Base-by-base conservation (phyloP, 2,329 filamentous ascomycete genomes). In the Fusarium sp. region DNA sequence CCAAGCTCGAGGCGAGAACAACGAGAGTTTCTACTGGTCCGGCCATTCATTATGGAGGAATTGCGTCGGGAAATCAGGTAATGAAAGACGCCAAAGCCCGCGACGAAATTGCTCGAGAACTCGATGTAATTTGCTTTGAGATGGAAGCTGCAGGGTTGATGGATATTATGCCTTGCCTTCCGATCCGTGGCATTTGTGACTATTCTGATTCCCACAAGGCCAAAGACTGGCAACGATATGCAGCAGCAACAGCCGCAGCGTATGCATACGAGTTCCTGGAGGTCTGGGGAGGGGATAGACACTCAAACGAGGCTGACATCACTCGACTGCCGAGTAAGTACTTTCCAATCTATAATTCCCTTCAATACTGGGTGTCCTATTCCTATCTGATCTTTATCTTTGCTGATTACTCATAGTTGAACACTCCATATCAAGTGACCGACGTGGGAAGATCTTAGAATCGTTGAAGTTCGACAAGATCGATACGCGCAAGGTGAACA, bases 151-250 rank as follows among this genome's bases (percentile, higher is more conserved):
- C 77, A 0, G 77, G 78, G 0, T 12, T 77, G 0, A 70, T 74
- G 68, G 68, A 71, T 18, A 46, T 72, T 1, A 71, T 80, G 3
- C 76, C 77, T 0, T 82, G 77, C 31, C 56, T 83, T 0, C 72
- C 79, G 0, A 78, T 83, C n/a, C 75, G 79, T 20, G 80, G 80
- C 0, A 80, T 83, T 0, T 83, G 77, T 23, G 78, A 82, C 46
- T 83, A 82, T 81, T 58, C 57, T 1, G 57, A 61, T 10, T 33
- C 57, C 0, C 57, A 61, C 5, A 61, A 61, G 15, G 18, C 21
- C 2, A 58, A 61, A 2, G 24, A 28, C 1, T 61, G 44, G 43
- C 57, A 61, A 16, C n/a, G 35, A 0, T 61, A 61, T 23, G 53
- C 57, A 3, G 53, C 53, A 0, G 53, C 38, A 8, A 43, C 31